Conservation (phyloP, 306 rosid species). For the Abrus precatorius region DNA sequence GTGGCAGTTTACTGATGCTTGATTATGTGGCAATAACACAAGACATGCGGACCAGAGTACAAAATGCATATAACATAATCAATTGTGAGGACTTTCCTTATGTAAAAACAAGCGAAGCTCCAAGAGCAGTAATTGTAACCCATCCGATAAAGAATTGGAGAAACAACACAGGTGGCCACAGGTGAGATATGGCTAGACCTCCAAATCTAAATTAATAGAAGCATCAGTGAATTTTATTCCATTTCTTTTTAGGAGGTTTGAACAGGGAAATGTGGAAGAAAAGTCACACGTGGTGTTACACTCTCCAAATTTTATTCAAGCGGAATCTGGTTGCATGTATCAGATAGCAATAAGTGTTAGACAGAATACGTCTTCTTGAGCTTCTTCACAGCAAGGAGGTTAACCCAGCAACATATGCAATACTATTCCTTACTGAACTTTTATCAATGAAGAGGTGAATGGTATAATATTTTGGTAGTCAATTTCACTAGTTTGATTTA, state of each 20-base stretch:
- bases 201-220: no score
- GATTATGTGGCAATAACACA: no score
- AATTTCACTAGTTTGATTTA: not conserved
- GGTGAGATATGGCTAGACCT: no score
- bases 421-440: constrained; percentile 67
- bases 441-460: constrained; percentile 67
- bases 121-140: no score
- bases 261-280: constrained; percentile 68
- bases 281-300: constrained; percentile 60
- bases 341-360: constrained; percentile 61
- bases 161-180: no score
- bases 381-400: constrained; percentile 69
- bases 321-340: constrained; percentile 62
- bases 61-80: no score
- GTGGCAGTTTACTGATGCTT: no score
- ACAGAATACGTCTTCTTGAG: constrained; percentile 64
- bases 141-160: no score
- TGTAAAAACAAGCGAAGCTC: no score
- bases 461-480: constrained; percentile 4
- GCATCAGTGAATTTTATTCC: no score
- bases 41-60: no score
- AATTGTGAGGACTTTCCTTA: no score
- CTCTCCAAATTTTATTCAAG: constrained; percentile 60
- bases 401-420: constrained; percentile 57
- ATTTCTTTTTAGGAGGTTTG: constrained; percentile 66